A percentile compares a stretch with the other conserved stretches of the same genome.
Evolutionary conservation across 202 grass and related monocot species (phyloP).

Genomic region (Zoysia matrella): DNA sequence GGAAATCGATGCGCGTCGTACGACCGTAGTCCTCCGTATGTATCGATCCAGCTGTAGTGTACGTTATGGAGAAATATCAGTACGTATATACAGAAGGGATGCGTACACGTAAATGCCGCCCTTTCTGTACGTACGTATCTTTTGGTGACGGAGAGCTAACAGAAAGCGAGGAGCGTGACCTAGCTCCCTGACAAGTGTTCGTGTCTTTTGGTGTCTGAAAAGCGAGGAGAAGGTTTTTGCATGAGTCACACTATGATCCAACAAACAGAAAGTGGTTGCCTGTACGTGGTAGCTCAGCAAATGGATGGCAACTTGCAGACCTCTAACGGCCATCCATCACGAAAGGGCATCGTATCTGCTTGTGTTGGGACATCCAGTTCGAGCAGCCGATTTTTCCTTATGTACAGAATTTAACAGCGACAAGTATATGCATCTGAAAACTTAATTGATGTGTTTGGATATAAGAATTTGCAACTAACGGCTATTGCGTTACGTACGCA

Average conservation of each 20-base stretch:
- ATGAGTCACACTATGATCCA: neutral
- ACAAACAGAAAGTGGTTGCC: conserved; percentile 4
- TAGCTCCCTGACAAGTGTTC: neutral
- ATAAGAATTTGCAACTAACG: no score
- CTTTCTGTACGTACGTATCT: neutral
- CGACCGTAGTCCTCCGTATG: neutral
- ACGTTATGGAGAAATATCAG: neutral
- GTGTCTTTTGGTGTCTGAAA: neutral
- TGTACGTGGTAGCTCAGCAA: neutral
- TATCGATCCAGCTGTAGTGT: neutral
- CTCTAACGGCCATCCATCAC: neutral
- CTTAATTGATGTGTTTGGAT: no score
- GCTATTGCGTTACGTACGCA: no score
- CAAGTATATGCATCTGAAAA: no score
- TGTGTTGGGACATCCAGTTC: neutral
- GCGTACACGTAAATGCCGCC: neutral
- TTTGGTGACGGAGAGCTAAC: neutral
- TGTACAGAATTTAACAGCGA: no score
- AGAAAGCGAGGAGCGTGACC: neutral
- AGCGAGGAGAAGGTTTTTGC: neutral
- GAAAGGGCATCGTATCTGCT: neutral
- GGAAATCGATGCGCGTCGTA: neutral
- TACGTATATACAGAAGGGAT: neutral
- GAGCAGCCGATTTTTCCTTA: neutral
- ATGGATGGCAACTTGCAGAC: neutral